A percentile compares a stretch with the other conserved stretches of the same genome.
phyloP scores from a whole-genome alignment of 371 early-diverging fungal genomes.

The Zopfochytrium polystomum region DNA sequence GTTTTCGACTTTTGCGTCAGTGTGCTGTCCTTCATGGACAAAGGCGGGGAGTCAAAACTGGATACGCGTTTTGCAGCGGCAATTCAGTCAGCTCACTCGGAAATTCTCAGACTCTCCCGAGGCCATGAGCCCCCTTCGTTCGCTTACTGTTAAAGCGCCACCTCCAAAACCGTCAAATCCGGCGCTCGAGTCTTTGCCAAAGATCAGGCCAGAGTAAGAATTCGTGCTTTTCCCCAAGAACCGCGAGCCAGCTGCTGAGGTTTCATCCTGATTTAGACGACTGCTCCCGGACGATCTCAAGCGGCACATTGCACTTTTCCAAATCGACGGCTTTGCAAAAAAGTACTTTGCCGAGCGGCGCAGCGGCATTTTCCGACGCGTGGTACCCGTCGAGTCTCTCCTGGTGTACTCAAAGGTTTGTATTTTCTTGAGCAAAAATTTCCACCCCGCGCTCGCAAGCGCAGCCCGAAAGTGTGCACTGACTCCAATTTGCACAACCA shows the following conservation, averaged over 20 bases:
- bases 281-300: constrained; percentile 62
- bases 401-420: constrained; percentile 70
- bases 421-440: neutral
- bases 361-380: constrained; percentile 78
- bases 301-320: constrained; percentile 73
- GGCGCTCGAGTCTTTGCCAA: constrained; percentile 23
- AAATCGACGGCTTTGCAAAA: constrained; percentile 87
- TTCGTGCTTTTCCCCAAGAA: neutral
- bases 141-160: constrained; percentile 8
- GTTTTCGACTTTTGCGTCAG: no score
- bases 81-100: neutral
- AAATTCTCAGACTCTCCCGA: constrained; percentile 5
- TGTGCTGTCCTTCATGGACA: constrained; percentile 12
- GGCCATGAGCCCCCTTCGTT: constrained; percentile 6
- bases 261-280: constrained; percentile 5
- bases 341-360: constrained; percentile 85
- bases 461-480: neutral
- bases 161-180: constrained; percentile 11
- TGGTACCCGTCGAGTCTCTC: constrained; percentile 85
- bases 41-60: neutral
- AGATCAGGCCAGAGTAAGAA: constrained; percentile 25
- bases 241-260: neutral
- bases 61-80: neutral
- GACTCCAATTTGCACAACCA: constrained; percentile 27
- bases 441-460: neutral